These are phyloP conservation scores for Physaria fendleri DNA, from an alignment of 345 rosid species.

Conservation along the genomic window DNA sequence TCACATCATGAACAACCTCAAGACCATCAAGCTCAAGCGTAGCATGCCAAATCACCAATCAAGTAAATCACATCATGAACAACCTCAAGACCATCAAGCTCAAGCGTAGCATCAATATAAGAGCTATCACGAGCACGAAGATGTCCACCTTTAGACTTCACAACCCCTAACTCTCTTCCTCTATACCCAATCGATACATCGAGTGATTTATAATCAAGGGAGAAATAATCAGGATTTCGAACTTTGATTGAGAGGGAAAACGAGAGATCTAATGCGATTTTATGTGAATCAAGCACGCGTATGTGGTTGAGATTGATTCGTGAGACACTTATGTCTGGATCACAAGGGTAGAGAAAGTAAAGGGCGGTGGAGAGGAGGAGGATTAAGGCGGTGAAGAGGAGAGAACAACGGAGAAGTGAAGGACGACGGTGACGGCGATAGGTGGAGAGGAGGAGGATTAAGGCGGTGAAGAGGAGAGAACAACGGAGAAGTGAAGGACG, in stretches of 20 bases:
- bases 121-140: constrained; percentile 60
- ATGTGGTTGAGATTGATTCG: constrained; percentile 57
- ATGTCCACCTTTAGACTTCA: constrained; percentile 46
- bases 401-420: too few species aligned
- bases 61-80: constrained; percentile 66
- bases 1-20: constrained; percentile 56
- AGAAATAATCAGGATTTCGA: constrained; percentile 56
- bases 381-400: too few species aligned
- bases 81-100: constrained; percentile 62
- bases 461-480: constrained; percentile 36
- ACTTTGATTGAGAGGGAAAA: constrained; percentile 58
- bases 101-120: constrained; percentile 67
- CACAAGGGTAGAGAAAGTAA: constrained; percentile 69
- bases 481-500: constrained; percentile 30
- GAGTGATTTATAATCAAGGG: constrained; percentile 54
- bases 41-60: constrained; percentile 66
- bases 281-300: constrained; percentile 39
- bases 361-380: constrained; percentile 38
- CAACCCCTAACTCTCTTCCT: constrained; percentile 70
- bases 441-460: constrained; percentile 44
- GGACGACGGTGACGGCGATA: too few species aligned
- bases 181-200: constrained; percentile 65
- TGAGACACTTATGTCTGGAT: constrained; percentile 45
- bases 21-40: constrained; percentile 68
- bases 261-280: constrained; percentile 56